Evolutionary conservation across 1,284 basidiomycete species (phyloP), one percentile per base, ranked within the genome.

Genomic region (Wallemia hederae): DNA sequence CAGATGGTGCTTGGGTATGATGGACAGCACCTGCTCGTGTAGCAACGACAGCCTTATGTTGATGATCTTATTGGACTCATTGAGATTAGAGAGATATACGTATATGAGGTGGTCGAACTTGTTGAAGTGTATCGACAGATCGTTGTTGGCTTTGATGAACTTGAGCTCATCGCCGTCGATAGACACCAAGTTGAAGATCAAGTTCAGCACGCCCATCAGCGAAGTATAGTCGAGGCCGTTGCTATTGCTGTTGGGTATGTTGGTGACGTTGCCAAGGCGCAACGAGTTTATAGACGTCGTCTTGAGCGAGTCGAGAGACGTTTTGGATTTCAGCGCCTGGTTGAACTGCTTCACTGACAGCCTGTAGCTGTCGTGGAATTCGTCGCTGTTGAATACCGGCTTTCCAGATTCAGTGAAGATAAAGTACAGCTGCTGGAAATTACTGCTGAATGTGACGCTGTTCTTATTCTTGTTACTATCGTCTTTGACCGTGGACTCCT

Each of bases 1-100:
- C 7, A 70, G 64, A 59, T 69, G 67, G 19, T 66, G 63, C 11
- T 63, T 64, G 19, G 68, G 67, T 22, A 70, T 63, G 15, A 70
- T 63, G 57, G 67, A 67, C 56, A 69, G 62, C 22, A 70, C 62
- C 24, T 67, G 67, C 27, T 65, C 60, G 58, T 70, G 64, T 9
- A 70, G 64, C 5, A 49, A n/a, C 3, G 14, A 14, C 5, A 49
- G n/a, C 14, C 39, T 14, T 49, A 5, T 14, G 19, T n/a, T 49
- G 22, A 49, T 49, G 22, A 49, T 49, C 39, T 49, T 49, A n/a
- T 49, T 49, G 19, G 14, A 17, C 19, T 49, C 39, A 5, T 49
- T 49, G 11, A 49, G n/a, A 49, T 49, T 49, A 49, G 14, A 17
- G 5, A 49, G 5, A n/a, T 49, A 49, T n/a, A 49, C 39, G 39